These are phyloP conservation scores for Gloeopeniophorella convolvens DNA, from an alignment of 768 basidiomycete genomes.

Conservation along the genomic window DNA sequence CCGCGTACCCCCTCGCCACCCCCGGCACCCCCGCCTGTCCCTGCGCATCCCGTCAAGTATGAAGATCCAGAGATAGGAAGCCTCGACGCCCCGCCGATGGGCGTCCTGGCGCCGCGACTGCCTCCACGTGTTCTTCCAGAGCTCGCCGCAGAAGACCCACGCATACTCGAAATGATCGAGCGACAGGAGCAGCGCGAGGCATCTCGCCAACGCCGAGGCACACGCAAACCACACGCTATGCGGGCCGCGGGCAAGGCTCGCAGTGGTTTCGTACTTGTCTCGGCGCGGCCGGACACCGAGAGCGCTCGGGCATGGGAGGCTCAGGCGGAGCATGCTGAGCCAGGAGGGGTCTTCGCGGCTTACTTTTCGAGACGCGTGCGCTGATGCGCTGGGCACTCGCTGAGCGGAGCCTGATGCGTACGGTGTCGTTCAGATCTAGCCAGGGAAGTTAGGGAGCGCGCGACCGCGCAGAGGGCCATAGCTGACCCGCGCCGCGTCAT, in stretches of 20 bases:
- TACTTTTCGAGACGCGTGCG: slow-evolving; percentile 3
- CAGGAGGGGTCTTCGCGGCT: slow-evolving; percentile 1
- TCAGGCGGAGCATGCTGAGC: not conserved
- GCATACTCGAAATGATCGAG: slow-evolving; percentile 5
- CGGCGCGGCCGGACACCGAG: not conserved
- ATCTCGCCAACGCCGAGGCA: not conserved
- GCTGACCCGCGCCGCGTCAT: no score
- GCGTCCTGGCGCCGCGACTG: not conserved
- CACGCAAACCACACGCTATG: slow-evolving; percentile 9
- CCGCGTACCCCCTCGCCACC: not conserved
- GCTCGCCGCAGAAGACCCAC: slow-evolving; percentile 10
- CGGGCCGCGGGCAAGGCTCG: slow-evolving; percentile 1
- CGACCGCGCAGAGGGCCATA: no score
- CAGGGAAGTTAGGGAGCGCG: no score
- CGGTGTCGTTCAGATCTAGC: no score
- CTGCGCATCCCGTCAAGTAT: not conserved
- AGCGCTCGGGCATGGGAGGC: not conserved
- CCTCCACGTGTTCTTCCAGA: slow-evolving; percentile 1
- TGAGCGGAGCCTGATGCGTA: no score
- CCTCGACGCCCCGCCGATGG: not conserved
- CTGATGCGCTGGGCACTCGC: no score
- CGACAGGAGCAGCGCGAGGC: slow-evolving; percentile 11
- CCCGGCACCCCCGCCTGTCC: not conserved
- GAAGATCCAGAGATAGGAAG: slow-evolving; percentile 11
- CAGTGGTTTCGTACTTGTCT: slow-evolving; percentile 12